Percentiles rank a stretch among this genome's conserved stretches.
Conservation (phyloP, 2,329 filamentous ascomycete genomes). For the Neopestalotiopsis clavispora region DNA sequence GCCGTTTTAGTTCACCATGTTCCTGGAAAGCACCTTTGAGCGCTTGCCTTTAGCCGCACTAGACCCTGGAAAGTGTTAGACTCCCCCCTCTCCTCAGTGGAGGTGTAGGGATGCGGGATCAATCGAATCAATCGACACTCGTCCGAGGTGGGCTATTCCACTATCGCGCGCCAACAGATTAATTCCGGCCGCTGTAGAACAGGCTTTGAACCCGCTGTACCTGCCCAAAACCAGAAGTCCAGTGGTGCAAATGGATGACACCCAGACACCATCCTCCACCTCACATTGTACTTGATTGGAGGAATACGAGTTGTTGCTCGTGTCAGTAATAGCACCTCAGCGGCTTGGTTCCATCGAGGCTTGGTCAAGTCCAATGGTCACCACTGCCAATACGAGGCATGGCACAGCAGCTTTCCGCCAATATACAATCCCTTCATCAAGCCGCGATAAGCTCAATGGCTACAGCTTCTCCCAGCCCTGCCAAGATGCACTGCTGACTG, state of each 20-base stretch:
- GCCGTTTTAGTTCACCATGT: neutral
- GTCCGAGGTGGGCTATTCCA: neutral
- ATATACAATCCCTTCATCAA: neutral
- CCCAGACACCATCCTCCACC: neutral
- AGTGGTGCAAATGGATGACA: neutral
- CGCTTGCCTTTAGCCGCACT: constrained; percentile 9
- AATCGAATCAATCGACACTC: neutral
- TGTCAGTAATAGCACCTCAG: constrained; percentile 1
- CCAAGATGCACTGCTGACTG: neutral
- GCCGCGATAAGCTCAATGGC: neutral
- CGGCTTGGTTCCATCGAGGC: neutral
- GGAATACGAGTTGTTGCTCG: constrained; percentile 12
- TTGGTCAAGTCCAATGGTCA: neutral
- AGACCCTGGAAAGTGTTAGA: neutral
- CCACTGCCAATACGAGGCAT: constrained; percentile 4
- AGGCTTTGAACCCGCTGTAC: neutral
- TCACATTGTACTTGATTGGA: constrained; percentile 9
- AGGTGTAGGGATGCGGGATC: neutral
- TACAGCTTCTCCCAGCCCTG: neutral
- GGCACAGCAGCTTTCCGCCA: neutral
- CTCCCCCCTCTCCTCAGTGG: neutral
- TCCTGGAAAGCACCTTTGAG: neutral
- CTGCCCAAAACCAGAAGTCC: neutral
- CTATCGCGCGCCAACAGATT: neutral
- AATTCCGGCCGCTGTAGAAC: neutral